Percentiles rank a stretch among this genome's conserved stretches.
Conservation (phyloP, 805 yeast species). For the Monosporozyma aquatica region DNA sequence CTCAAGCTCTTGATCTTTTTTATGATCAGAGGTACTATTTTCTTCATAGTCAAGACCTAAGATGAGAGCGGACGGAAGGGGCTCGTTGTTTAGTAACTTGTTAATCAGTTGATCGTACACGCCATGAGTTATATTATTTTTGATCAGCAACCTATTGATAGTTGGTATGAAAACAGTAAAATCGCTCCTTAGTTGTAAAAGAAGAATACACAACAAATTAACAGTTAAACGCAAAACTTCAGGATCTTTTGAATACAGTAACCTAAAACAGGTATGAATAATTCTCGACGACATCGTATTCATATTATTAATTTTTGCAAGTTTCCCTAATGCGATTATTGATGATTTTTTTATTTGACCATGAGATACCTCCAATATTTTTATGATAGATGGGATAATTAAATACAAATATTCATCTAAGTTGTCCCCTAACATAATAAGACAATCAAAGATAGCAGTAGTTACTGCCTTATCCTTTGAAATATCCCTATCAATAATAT, state of each 20-base stretch:
- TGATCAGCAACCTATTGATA: slow-evolving; percentile 52
- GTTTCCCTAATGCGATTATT: slow-evolving; percentile 67
- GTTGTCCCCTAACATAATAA: slow-evolving; percentile 75
- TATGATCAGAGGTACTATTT: slow-evolving; percentile 31
- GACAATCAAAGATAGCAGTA: slow-evolving; percentile 64
- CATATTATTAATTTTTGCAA: slow-evolving; percentile 57
- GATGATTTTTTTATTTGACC: slow-evolving; percentile 54
- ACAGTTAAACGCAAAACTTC: slow-evolving; percentile 55
- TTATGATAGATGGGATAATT: slow-evolving; percentile 70
- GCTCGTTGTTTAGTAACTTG: slow-evolving; percentile 68
- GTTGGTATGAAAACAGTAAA: slow-evolving; percentile 77
- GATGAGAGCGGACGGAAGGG: slow-evolving; percentile 62
- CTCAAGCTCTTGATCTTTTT: slow-evolving; percentile 30
- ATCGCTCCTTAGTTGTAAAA: slow-evolving; percentile 68
- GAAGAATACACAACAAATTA: slow-evolving; percentile 64
- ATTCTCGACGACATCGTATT: slow-evolving; percentile 82
- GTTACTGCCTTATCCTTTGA: slow-evolving; percentile 50
- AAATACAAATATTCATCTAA: slow-evolving; percentile 81
- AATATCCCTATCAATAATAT: slow-evolving; percentile 61
- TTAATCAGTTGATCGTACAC: slow-evolving; percentile 70
- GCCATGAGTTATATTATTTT: slow-evolving; percentile 52
- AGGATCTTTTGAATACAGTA: slow-evolving; percentile 39
- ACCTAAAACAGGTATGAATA: slow-evolving; percentile 70
- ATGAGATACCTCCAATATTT: slow-evolving; percentile 61
- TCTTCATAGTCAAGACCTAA: slow-evolving; percentile 33